Evolutionary conservation across 345 rosid genomes (phyloP), one percentile per base, ranked within the genome.

Genomic region (Acer negundo): DNA sequence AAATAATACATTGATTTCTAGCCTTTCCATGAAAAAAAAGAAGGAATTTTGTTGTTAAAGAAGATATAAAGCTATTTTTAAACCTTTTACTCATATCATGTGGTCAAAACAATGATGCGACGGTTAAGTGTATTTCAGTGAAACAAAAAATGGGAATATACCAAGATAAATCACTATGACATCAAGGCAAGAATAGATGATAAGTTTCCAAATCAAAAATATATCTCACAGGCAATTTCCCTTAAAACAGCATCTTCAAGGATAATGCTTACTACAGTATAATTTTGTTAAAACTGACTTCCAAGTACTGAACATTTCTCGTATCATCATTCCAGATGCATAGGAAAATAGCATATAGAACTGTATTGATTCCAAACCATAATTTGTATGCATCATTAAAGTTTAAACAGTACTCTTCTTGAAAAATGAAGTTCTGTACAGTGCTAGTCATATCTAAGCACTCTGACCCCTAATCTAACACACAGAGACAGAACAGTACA

Each of bases 361-460:
- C 26, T 38, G 6, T 22, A 3, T 56, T 67, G 9, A 23, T 67
- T 46, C 40, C 65, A 55, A 66, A 9, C 2, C 13, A 16, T 53
- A 47, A 74, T 10, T 38, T 8, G 6, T 40, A 17, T 13, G 35
- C 17, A 6, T 51, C 42, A 46, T 46, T 46, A 10, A 46, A 42
- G 46, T 38, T n/a, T 53, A 38, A 74, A 75, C 24, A 24, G 53
- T 40, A 24, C 6, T 42, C 4, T 4, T 23, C 40, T 40, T 22
- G 42, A 44, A 73, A 73, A 62, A 55, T 62, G 15, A 8, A 26
- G 62, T 19, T 5, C 8, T 12, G 56, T 22, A 1, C 38, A 47
- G 8, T 69, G 58, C 72, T 71, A 71, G 63, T 24, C 28, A 28
- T 71, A 53, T 69, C 35, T 22, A 69, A 56, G 17, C 38, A 35